Evolutionary conservation across 495 filamentous ascomycete species (phyloP), one percentile per base, ranked within the genome.

Genomic region (Lasiosphaeria hispida): DNA sequence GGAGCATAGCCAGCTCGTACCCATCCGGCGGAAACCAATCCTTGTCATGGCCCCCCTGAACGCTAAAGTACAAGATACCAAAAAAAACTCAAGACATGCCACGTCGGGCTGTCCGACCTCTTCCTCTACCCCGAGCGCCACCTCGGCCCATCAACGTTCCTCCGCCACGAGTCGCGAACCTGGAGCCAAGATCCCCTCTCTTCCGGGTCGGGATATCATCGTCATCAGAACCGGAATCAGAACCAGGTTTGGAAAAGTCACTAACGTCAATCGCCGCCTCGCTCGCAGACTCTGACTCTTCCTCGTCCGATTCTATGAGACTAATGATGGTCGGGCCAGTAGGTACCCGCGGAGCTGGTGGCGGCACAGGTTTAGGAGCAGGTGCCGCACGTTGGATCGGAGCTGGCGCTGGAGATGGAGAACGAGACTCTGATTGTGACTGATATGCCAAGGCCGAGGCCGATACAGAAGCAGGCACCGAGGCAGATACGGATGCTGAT

Each of bases 121-220:
- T 37, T 9, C 66, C 55, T 5, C 62, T 30, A 7, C 54, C 54
- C 19, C 53, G 40, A 43, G 50, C 35, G 13, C 15, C 15, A 9
- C 50, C 37, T 33, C 37, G 18, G 30, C 60, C 37, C 44, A 19
- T 7, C 43, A 17, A 23, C n/a, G 14, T 38, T n/a, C 57, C 36
- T 30, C 53, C 49, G 15, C 51, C 37, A 4, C 49, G 39, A 17
- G 43, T 43, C 11, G 54, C 49, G 19, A 53, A 9, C 2, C 53
- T 39, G 11, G 49, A 18, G 7, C 54, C 39, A 15, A 34, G 38
- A 51, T 37, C 38, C 5, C 39, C 15, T 2, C 43, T 42, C 60
- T 53, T 58, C n/a, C 36, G 39, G 11, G 63, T 68, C 14, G 68
- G 68, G 10, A 70, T 72, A 50, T 73, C 69, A 11, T 70, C 66